These are phyloP conservation scores for Ogataea trehalophila DNA, from an alignment of 805 yeast species.

Conservation along the genomic window DNA sequence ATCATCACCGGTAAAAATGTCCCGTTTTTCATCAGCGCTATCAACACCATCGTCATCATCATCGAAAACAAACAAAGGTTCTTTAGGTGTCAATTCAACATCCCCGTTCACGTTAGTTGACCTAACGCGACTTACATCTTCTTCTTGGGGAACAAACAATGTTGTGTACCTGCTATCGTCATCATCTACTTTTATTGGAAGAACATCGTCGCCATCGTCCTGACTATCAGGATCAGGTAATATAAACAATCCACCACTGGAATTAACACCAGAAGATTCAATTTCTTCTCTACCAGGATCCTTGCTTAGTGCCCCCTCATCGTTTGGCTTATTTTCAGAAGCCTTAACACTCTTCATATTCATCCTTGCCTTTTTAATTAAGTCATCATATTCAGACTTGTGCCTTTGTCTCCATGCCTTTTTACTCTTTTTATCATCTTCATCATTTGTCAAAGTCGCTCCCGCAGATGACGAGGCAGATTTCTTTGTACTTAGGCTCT, in stretches of 20 bases:
- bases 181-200: too few species aligned
- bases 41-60: background rate
- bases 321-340: background rate
- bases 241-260: background rate
- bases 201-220: too few species aligned
- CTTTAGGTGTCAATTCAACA: too few species aligned
- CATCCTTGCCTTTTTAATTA: constrained; percentile 23
- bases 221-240: too few species aligned
- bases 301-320: background rate
- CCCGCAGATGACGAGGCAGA: constrained; percentile 8
- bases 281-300: background rate
- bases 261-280: background rate
- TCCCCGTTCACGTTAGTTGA: too few species aligned
- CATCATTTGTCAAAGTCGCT: constrained; percentile 9
- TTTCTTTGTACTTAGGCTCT: constrained; percentile 29
- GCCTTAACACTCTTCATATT: constrained; percentile 9
- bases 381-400: constrained; percentile 18
- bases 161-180: too few species aligned
- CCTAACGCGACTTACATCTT: too few species aligned
- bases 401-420: constrained; percentile 22
- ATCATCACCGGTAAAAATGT: background rate
- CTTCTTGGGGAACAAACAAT: too few species aligned
- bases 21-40: background rate
- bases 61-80: background rate
- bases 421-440: constrained; percentile 18